Evolutionary conservation across 441 rosid species (phyloP).

Genomic region (Brassica hybrid): DNA sequence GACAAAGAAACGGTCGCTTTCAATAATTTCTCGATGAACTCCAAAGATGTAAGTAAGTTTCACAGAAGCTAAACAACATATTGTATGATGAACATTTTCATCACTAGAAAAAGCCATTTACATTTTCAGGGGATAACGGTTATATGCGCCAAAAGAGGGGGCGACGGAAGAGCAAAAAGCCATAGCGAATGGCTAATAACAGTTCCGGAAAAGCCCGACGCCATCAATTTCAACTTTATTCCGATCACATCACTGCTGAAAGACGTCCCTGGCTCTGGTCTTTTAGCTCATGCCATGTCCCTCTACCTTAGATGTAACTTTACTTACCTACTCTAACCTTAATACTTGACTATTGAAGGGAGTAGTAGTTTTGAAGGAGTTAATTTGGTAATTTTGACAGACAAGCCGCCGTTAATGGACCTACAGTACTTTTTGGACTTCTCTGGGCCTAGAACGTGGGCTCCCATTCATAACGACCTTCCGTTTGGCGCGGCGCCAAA

Average conservation of each 20-base stretch:
- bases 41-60: constrained; percentile 71
- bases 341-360: not conserved
- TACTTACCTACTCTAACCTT: constrained; percentile 3
- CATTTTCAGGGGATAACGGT: constrained; percentile 77
- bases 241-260: constrained; percentile 87
- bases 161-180: constrained; percentile 53
- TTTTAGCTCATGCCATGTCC: constrained; percentile 91
- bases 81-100: not conserved
- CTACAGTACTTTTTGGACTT: constrained; percentile 76
- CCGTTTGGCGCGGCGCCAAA: constrained; percentile 82
- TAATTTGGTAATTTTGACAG: constrained; percentile 47
- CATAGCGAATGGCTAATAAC: constrained; percentile 93
- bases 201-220: constrained; percentile 74
- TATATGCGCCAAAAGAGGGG: constrained; percentile 73
- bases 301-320: constrained; percentile 84
- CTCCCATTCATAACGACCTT: constrained; percentile 88
- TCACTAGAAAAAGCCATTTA: not conserved
- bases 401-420: constrained; percentile 82
- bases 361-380: not conserved
- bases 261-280: constrained; percentile 78
- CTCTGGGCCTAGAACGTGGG: constrained; percentile 80
- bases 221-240: constrained; percentile 67
- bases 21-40: constrained; percentile 49
- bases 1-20: constrained; percentile 53
- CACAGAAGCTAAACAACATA: not conserved